Conservation (phyloP, 345 rosid genomes). For the Bruguiera parviflora region DNA sequence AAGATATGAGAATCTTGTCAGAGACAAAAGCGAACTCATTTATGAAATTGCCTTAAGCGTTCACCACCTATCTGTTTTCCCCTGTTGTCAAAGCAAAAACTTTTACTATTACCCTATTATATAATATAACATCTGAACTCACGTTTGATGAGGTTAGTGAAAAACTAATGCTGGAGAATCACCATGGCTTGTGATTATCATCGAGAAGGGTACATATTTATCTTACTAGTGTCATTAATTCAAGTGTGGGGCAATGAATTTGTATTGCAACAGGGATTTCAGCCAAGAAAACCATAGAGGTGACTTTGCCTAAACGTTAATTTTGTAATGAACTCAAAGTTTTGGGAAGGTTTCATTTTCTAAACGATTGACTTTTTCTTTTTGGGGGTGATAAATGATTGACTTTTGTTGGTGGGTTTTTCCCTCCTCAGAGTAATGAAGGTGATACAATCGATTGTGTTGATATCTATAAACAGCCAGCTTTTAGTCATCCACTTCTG, state of each 20-base stretch:
- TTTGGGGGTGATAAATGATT: background rate
- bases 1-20: too few species aligned
- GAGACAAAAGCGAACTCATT: too few species aligned
- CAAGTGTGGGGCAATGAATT: background rate
- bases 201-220: background rate
- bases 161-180: background rate
- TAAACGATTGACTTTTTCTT: too few species aligned
- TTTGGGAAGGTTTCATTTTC: background rate
- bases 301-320: background rate
- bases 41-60: too few species aligned
- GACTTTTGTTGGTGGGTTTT: background rate
- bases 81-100: too few species aligned
- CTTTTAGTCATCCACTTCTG: constrained; percentile 32
- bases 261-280: background rate
- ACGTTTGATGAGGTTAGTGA: background rate
- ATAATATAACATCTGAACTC: too few species aligned
- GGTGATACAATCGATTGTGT: constrained; percentile 26
- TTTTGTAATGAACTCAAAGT: background rate
- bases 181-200: background rate
- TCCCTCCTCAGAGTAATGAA: background rate
- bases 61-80: too few species aligned
- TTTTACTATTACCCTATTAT: too few species aligned
- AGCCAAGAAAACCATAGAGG: background rate
- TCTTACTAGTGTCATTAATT: background rate
- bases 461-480: constrained; percentile 28